A percentile compares a stretch with the other conserved stretches of the same genome.
These are phyloP conservation scores for Melastoma malabathricum DNA, from an alignment of 345 rosid genomes.

Conservation along the genomic window DNA sequence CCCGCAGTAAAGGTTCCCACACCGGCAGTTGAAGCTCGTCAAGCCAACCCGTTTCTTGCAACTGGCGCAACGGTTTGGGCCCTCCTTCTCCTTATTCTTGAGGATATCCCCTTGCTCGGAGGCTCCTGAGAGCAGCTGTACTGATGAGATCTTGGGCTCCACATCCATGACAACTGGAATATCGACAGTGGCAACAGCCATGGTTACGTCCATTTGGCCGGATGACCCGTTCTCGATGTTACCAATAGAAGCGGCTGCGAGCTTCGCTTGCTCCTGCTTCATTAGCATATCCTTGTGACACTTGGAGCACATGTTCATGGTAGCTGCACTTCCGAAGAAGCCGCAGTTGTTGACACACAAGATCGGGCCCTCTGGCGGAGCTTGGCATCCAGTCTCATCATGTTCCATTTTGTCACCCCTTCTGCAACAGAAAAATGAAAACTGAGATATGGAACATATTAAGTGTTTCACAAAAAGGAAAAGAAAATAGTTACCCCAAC, in stretches of 20 bases:
- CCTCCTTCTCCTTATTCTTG: slow-evolving; percentile 52
- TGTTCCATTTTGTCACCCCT: slow-evolving; percentile 56
- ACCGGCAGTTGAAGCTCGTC: slow-evolving; percentile 73
- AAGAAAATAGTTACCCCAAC: too few relatives aligned
- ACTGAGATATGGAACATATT: too few relatives aligned
- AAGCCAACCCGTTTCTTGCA: slow-evolving; percentile 79
- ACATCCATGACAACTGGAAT: slow-evolving; percentile 19
- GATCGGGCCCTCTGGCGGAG: slow-evolving; percentile 72
- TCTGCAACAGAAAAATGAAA: slow-evolving; percentile 12
- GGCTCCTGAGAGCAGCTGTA: slow-evolving; percentile 21
- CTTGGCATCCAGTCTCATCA: slow-evolving; percentile 91
- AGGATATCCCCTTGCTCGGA: slow-evolving; percentile 15
- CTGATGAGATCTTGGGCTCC: slow-evolving; percentile 26
- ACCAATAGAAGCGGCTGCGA: slow-evolving; percentile 56
- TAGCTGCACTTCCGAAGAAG: slow-evolving; percentile 83
- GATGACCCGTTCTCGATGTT: slow-evolving; percentile 36
- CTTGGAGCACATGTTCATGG: slow-evolving; percentile 93
- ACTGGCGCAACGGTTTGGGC: slow-evolving; percentile 60
- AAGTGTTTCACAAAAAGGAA: too few relatives aligned
- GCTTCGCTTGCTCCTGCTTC: slow-evolving; percentile 67
- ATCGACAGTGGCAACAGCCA: slow-evolving; percentile 24
- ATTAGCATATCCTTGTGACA: slow-evolving; percentile 67
- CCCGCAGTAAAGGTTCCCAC: slow-evolving; percentile 66
- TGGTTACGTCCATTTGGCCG: slow-evolving; percentile 19
- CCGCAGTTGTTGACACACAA: slow-evolving; percentile 79